phyloP scores from a whole-genome alignment of 805 yeast genomes.

The Suhomyces kilbournensis region DNA sequence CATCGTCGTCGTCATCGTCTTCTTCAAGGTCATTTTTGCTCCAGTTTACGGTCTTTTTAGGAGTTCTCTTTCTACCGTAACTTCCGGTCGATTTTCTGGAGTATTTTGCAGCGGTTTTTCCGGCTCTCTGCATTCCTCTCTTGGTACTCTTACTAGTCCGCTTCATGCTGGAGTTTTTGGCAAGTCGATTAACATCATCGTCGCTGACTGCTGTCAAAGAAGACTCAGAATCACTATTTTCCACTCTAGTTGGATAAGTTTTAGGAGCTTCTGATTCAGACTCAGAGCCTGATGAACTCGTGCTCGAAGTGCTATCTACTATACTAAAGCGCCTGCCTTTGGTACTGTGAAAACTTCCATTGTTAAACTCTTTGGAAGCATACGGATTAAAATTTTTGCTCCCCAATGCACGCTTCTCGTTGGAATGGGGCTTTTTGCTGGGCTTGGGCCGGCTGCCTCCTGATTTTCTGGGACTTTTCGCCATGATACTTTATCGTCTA shows the following conservation, averaged over 20 bases:
- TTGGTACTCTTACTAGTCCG: neutral
- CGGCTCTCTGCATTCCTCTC: slow-evolving; percentile 10
- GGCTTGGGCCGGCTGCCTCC: slow-evolving; percentile 2
- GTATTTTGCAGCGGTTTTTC: slow-evolving; percentile 4
- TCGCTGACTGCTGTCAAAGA: slow-evolving; percentile 41
- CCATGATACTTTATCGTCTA: slow-evolving; percentile 18
- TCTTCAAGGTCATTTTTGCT: slow-evolving; percentile 17
- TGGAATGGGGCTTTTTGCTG: slow-evolving; percentile 8
- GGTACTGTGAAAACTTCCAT: slow-evolving; percentile 2
- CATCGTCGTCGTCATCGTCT: slow-evolving; percentile 16
- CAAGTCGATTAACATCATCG: slow-evolving; percentile 13
- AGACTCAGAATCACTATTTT: slow-evolving; percentile 32
- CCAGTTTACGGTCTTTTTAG: slow-evolving; percentile 24
- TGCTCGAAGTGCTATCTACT: slow-evolving; percentile 21
- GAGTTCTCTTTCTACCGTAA: slow-evolving; percentile 18
- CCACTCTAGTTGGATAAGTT: slow-evolving; percentile 4
- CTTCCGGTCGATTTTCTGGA: slow-evolving; percentile 3
- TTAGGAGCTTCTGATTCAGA: slow-evolving; percentile 19
- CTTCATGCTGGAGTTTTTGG: slow-evolving; percentile 9
- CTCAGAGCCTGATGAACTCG: slow-evolving; percentile 19
- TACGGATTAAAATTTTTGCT: slow-evolving; percentile 34
- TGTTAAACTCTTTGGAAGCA: slow-evolving; percentile 5
- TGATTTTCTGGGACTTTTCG: slow-evolving; percentile 32
- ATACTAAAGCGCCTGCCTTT: slow-evolving; percentile 32
- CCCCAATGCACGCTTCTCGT: slow-evolving; percentile 4